Base-by-base conservation (phyloP, 805 yeast genomes). In the Kazachstania taianensis region DNA sequence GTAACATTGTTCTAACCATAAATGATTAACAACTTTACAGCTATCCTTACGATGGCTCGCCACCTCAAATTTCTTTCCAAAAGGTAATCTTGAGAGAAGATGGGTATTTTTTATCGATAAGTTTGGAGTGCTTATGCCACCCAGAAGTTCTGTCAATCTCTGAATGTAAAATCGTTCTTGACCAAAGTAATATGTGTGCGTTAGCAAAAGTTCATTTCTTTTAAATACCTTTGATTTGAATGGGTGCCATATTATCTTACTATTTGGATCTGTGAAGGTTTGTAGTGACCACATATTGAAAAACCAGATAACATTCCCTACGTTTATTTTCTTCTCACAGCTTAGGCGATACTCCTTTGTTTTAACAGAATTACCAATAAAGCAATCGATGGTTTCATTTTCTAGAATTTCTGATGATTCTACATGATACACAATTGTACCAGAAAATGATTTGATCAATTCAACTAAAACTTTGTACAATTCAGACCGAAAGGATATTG, bases 1-100 rank as follows among this genome's bases (percentile, higher is more conserved):
- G 36, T 47, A 89, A 28, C 85, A 71, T 37, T 82, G 87, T 50
- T 89, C 97, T 10, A 89, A 58, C 98, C 98, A 89, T 10, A 78
- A 51, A 57, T 85, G 95, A 50, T 81, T 86, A 1, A 83, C 77
- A 2, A 80, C 64, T 20, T 67, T 66, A 28, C 57, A 51, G 4
- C 30, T 37, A 9, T 41, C 45, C n/a, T n/a, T n/a, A 22, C 25
- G 25, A 3, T 23, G 15, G 10, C 20, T 8, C 0, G 92, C 94
- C 13, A 86, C 84, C 8, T 69, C 70, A 49, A 72, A 84, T 58
- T 89, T 89, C 38, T 69, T 72, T 2, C 98, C 96, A 12, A 52
- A 53, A 0, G 81, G 69, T 23, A 66, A 67, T 0, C 86, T 79
- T 2, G 83, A 74, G 4, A 89, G 67, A 22, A 89, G 63, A 53